Evolutionary conservation across 331 rosid genomes (phyloP).

Genomic region (Dryas integrifolia): DNA sequence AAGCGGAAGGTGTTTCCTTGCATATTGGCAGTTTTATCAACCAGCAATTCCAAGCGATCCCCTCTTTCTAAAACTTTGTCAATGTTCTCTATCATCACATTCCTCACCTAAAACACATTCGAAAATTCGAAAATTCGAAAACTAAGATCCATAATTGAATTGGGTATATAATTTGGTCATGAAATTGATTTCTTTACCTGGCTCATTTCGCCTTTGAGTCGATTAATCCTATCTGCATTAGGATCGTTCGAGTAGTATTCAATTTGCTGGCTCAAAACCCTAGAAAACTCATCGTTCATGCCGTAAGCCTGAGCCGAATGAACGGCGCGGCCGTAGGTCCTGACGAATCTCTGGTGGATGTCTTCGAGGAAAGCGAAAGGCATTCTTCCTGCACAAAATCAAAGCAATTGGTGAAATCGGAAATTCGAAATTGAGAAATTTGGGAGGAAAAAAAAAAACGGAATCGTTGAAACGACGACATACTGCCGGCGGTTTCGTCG

Average conservation of each 20-base stretch:
- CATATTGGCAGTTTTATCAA: constrained; percentile 88
- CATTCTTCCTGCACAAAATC: constrained; percentile 56
- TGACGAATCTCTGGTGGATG: constrained; percentile 82
- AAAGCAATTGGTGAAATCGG: too few species aligned
- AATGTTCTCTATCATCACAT: constrained; percentile 95
- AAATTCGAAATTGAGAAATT: neutral
- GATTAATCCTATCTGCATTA: constrained; percentile 87
- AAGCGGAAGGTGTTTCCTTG: constrained; percentile 94
- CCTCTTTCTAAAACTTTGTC: constrained; percentile 99
- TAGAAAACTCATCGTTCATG: constrained; percentile 92
- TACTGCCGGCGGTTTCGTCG: constrained; percentile 84
- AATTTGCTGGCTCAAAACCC: constrained; percentile 90
- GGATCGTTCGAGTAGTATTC: constrained; percentile 91
- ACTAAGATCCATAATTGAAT: neutral
- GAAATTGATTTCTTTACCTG: constrained; percentile 49
- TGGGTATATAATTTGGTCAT: neutral
- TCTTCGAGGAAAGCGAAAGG: constrained; percentile 96
- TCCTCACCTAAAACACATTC: constrained; percentile 54
- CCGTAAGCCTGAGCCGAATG: constrained; percentile 81
- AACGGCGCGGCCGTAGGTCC: constrained; percentile 87
- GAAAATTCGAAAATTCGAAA: neutral
- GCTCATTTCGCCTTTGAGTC: constrained; percentile 96
- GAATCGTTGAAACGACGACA: constrained; percentile 16
- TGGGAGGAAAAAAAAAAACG: too few species aligned
- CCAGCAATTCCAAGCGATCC: constrained; percentile 92